A percentile compares a stretch with the other conserved stretches of the same genome.
Conservation (phyloP, 495 filamentous ascomycete genomes). For the Tuber microsphaerosporum region DNA sequence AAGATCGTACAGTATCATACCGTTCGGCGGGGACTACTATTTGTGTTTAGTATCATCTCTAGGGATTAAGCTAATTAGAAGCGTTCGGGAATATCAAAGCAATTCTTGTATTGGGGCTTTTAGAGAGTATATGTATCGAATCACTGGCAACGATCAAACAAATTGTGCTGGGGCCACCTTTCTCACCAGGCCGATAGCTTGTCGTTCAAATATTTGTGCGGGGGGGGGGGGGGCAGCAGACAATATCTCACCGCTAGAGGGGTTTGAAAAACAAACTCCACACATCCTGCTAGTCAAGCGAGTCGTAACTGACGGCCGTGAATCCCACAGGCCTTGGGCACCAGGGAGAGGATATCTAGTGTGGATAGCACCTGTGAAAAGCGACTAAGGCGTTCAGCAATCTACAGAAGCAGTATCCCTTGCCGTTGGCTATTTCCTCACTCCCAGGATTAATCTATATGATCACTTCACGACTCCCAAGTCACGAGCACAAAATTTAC, state of each 20-base stretch:
- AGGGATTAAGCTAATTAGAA: background rate
- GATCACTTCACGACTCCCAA: background rate
- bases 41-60: background rate
- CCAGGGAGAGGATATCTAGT: background rate
- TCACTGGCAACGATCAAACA: background rate
- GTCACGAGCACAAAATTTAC: background rate
- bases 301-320: background rate
- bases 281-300: background rate
- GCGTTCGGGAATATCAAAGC: background rate
- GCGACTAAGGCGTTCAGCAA: background rate
- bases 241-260: background rate
- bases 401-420: background rate
- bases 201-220: background rate
- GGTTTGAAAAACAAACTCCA: background rate
- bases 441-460: background rate
- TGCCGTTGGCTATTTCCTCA: background rate
- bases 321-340: background rate
- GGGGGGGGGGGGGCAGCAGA: background rate
- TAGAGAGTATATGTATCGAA: background rate
- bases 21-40: background rate
- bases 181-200: background rate
- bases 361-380: background rate
- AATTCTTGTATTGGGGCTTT: background rate
- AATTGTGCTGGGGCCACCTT: background rate
- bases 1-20: background rate